phyloP scores from a whole-genome alignment of 306 rosid genomes.

The Hippophae gyantsensis region DNA sequence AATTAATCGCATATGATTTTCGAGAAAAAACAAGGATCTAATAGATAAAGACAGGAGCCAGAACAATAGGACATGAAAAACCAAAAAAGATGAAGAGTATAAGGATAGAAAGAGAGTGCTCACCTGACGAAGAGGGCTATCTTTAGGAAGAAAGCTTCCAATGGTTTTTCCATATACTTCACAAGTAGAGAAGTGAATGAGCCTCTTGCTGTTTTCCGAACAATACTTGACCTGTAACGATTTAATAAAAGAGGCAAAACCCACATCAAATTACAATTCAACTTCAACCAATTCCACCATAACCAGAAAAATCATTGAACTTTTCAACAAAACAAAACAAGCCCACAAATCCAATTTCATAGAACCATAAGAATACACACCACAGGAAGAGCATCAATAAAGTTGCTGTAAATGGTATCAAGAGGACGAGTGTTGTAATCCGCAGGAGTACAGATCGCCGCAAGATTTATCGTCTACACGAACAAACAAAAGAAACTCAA shows the following conservation, averaged over 20 bases:
- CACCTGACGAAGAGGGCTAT: slow-evolving; percentile 85
- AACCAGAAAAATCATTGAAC: slow-evolving; percentile 8
- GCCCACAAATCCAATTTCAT: neutral
- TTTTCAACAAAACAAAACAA: slow-evolving; percentile 9
- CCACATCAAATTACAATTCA: slow-evolving; percentile 26
- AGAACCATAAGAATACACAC: slow-evolving; percentile 24
- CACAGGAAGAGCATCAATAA: slow-evolving; percentile 91
- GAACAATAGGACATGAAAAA: neutral
- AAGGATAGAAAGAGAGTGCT: slow-evolving; percentile 19
- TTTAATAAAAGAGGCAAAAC: slow-evolving; percentile 5
- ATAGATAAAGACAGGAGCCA: neutral
- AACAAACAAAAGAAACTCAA: neutral
- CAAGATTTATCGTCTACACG: slow-evolving; percentile 71
- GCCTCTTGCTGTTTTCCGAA: slow-evolving; percentile 76
- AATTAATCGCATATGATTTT: no score
- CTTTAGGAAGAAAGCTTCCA: slow-evolving; percentile 87
- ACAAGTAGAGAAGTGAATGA: slow-evolving; percentile 90
- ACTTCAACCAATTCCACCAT: slow-evolving; percentile 16
- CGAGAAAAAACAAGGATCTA: no score
- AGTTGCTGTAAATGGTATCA: slow-evolving; percentile 88
- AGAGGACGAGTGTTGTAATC: slow-evolving; percentile 91
- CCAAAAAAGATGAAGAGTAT: neutral
- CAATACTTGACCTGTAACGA: slow-evolving; percentile 71
- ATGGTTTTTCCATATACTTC: slow-evolving; percentile 95
- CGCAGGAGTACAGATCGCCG: slow-evolving; percentile 93